These are phyloP conservation scores for Balamuthia mandrillaris DNA, from an alignment of 208 protist species.

Conservation along the genomic window DNA sequence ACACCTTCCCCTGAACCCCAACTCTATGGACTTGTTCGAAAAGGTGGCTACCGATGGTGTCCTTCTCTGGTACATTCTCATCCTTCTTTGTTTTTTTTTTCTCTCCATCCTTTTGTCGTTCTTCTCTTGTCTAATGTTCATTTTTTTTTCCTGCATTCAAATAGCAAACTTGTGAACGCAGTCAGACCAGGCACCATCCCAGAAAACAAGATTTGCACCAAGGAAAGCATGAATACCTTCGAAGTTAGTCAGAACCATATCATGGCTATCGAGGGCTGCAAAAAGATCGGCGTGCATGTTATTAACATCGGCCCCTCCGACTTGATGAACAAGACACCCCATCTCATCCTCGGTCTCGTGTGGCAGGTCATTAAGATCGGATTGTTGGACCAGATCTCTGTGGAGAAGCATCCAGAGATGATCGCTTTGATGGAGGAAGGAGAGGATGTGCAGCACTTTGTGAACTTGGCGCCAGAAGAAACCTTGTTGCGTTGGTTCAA, in stretches of 20 bases:
- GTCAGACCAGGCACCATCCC: background rate
- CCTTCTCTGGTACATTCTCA: too few species aligned
- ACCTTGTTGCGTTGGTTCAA: constrained; percentile 72
- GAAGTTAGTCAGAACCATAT: background rate
- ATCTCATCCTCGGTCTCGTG: constrained; percentile 48
- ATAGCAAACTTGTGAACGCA: constrained; percentile 10
- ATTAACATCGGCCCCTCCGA: constrained; percentile 33
- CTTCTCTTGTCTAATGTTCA: too few species aligned
- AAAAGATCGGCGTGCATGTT: background rate
- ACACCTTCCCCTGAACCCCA: too few species aligned
- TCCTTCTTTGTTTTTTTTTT: too few species aligned
- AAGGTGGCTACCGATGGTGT: too few species aligned
- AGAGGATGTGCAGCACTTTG: constrained; percentile 62
- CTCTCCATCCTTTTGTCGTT: too few species aligned
- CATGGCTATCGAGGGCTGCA: background rate
- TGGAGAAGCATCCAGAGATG: constrained; percentile 65
- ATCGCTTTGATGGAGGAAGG: constrained; percentile 63
- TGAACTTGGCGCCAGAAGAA: constrained; percentile 66
- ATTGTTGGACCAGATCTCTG: constrained; percentile 57
- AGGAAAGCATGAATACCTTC: background rate
- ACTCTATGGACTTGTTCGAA: too few species aligned
- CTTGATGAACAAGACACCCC: background rate
- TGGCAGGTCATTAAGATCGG: constrained; percentile 63
- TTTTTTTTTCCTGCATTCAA: too few species aligned
- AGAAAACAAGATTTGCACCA: background rate